Evolutionary conservation across 2,329 filamentous ascomycete genomes (phyloP), one percentile per base, ranked within the genome.

Genomic region (Diaporthe batatas): DNA sequence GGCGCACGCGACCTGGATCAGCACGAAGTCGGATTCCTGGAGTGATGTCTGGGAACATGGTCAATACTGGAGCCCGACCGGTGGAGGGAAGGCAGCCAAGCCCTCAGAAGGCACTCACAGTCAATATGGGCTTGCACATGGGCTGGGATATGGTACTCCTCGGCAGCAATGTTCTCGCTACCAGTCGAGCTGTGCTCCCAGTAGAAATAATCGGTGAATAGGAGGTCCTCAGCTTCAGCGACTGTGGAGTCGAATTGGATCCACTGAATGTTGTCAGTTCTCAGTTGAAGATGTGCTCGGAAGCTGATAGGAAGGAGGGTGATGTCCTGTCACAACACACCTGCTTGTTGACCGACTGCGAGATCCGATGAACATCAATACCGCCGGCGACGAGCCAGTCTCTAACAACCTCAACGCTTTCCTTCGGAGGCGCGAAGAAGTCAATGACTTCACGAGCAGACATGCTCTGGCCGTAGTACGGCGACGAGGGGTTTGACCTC

Each of bases 11-110:
- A 16, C 72, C 72, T 2, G 72, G 68, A 57, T 74, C 65, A 1
- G 72, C 75, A 75, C 79, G 78, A n/a, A 88, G 80, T 74, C 85
- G 86, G 73, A 88, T 83, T 5, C 86, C 86, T 0, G 87, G 87
- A 6, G 84, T 88, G 55, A 89, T 84, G 77, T 88, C 89, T 81
- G 39, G 12, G 16, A 8, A n/a, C 14, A 2, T 6, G 8, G 21
- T 70, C 14, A 70, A 21, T 16, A 7, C 21, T 6, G 3, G 34
- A 12, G n/a, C 8, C 3, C 11, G 4, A n/a, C 18, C 5, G 3
- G 2, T 3, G n/a, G 6, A 14, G 4, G 1, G 16, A 14, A 18
- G 39, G 39, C 12, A 18, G 39, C 7, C 10, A 7, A 16, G 10
- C 2, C 2, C 5, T 0, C 10, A 18, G 2, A 6, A 16, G 5